Evolutionary conservation across 2,329 filamentous ascomycete genomes (phyloP).

Genomic region (Ophiocordyceps camponoti-leonardi): DNA sequence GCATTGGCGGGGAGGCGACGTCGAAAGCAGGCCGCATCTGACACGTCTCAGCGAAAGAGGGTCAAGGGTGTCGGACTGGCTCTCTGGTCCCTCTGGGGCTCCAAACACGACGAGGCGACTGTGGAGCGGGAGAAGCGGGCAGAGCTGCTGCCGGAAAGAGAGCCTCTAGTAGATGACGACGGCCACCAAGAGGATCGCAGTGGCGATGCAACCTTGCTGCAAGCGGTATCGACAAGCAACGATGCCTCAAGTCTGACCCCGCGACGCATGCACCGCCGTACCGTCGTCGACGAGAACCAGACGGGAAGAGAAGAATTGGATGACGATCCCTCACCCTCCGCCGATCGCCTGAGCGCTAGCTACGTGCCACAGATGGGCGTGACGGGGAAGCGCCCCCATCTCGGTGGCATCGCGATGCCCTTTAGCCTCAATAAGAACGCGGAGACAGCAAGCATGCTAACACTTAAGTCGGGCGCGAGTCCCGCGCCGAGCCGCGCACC

Average conservation of each 20-base stretch:
- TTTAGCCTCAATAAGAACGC: constrained; percentile 50
- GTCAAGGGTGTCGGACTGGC: constrained; percentile 58
- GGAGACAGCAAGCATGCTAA: constrained; percentile 54
- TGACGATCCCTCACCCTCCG: constrained; percentile 24
- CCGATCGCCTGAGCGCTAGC: constrained; percentile 25
- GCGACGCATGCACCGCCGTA: constrained; percentile 22
- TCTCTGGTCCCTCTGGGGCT: constrained; percentile 78
- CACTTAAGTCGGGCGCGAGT: constrained; percentile 30
- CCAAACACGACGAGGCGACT: constrained; percentile 68
- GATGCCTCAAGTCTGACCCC: constrained; percentile 13
- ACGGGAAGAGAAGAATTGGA: constrained; percentile 16
- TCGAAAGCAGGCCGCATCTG: constrained; percentile 33
- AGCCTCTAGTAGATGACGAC: constrained; percentile 19
- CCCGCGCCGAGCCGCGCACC: constrained; percentile 9
- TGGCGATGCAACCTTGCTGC: constrained; percentile 21
- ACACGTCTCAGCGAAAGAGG: constrained; percentile 29
- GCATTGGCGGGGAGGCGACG: constrained; percentile 59
- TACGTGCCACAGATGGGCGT: constrained; percentile 29
- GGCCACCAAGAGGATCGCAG: constrained; percentile 25
- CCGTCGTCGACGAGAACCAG: constrained; percentile 35
- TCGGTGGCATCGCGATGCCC: constrained; percentile 54
- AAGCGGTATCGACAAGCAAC: constrained; percentile 9
- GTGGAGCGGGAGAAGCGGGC: constrained; percentile 41
- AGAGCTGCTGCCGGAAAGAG: constrained; percentile 16
- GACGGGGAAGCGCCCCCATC: constrained; percentile 44